Conservation (phyloP, 202 grass and related monocot species). For the Digitaria exilis region DNA sequence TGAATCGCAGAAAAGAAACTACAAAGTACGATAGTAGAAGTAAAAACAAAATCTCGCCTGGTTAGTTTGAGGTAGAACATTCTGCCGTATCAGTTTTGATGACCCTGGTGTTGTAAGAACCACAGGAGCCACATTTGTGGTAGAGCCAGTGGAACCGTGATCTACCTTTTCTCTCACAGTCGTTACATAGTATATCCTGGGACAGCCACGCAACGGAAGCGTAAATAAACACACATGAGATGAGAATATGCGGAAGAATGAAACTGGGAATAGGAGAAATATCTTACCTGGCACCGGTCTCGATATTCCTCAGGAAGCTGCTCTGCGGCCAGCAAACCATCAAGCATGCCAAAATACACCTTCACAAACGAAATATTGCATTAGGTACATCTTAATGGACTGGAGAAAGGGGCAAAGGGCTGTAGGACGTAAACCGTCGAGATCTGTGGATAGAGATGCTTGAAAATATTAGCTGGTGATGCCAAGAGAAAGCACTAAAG, state of each 20-base stretch:
- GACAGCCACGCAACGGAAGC: neutral
- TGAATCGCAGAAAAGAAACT: neutral
- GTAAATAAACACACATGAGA: constrained; percentile 25
- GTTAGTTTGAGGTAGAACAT: constrained; percentile 61
- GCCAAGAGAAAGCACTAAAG: neutral
- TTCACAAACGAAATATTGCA: constrained; percentile 30
- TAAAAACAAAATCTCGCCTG: constrained; percentile 20
- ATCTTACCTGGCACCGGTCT: constrained; percentile 72
- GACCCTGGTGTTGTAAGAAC: constrained; percentile 93
- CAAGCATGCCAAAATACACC: constrained; percentile 99
- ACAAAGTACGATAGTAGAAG: neutral
- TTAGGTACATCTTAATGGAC: constrained; percentile 5
- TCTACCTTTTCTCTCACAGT: constrained; percentile 77
- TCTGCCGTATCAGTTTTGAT: constrained; percentile 66
- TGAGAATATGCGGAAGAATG: neutral
- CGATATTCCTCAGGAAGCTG: constrained; percentile 84
- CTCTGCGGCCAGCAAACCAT: constrained; percentile 80
- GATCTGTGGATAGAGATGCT: neutral
- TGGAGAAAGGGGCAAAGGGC: neutral
- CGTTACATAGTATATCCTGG: constrained; percentile 94
- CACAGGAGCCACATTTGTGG: constrained; percentile 79
- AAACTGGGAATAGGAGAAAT: neutral
- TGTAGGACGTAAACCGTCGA: neutral
- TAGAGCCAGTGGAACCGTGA: constrained; percentile 93
- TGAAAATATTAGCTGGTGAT: neutral